These are phyloP conservation scores for Serendipita vermifera DNA, from an alignment of 768 basidiomycete genomes.

Conservation along the genomic window DNA sequence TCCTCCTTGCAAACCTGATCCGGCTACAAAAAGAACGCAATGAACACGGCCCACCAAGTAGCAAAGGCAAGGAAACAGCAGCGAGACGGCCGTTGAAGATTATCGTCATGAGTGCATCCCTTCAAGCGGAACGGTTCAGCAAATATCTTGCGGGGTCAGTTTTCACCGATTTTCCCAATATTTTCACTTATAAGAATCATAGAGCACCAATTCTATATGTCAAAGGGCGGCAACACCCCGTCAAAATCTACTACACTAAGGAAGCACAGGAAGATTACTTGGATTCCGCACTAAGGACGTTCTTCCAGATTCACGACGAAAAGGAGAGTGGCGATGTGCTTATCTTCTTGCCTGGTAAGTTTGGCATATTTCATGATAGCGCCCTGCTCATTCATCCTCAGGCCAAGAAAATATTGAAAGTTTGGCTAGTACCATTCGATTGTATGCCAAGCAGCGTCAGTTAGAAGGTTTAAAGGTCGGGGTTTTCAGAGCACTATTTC, in stretches of 20 bases:
- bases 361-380: constrained; percentile 4
- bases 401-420: constrained; percentile 96
- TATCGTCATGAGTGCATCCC: constrained; percentile 93
- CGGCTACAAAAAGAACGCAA: constrained; percentile 61
- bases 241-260: constrained; percentile 67
- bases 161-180: background rate
- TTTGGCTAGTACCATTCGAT: constrained; percentile 58
- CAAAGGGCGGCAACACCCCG: constrained; percentile 86
- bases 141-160: constrained; percentile 72
- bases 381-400: constrained; percentile 19
- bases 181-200: constrained; percentile 4
- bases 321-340: constrained; percentile 77
- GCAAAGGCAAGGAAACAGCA: constrained; percentile 29
- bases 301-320: constrained; percentile 84
- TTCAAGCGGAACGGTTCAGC: constrained; percentile 92
- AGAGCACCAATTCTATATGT: constrained; percentile 85
- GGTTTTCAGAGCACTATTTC: background rate
- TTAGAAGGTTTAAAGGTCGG: constrained; percentile 38
- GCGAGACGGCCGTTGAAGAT: constrained; percentile 62
- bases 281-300: constrained; percentile 80
- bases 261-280: constrained; percentile 69
- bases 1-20: constrained; percentile 85
- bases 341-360: constrained; percentile 77
- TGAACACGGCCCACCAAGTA: constrained; percentile 25
- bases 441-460: constrained; percentile 59